Evolutionary conservation across 805 yeast genomes (phyloP).

Genomic region (Zygosaccharomyces bisporus): DNA sequence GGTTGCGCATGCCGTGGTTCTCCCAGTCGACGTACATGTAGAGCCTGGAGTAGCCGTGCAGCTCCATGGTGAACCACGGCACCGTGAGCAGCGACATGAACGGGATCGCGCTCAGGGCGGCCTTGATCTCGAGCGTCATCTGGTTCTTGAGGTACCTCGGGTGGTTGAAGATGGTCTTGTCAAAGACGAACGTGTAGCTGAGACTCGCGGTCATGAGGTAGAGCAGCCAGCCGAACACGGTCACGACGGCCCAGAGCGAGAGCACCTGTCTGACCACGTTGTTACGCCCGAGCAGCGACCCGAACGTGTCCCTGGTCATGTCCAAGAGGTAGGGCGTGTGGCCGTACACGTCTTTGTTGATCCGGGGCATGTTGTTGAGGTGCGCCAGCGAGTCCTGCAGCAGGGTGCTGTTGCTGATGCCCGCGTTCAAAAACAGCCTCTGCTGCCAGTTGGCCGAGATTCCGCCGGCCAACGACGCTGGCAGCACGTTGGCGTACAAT

Average conservation of each 20-base stretch:
- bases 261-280: constrained; percentile 67
- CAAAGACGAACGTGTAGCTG: constrained; percentile 78
- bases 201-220: constrained; percentile 71
- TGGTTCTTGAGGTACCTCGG: constrained; percentile 95
- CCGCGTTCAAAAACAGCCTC: constrained; percentile 23
- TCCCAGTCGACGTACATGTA: constrained; percentile 62
- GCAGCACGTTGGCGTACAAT: constrained; percentile 65
- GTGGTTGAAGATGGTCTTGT: constrained; percentile 86
- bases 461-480: constrained; percentile 46
- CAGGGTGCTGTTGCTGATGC: constrained; percentile 27
- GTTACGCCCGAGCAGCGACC: constrained; percentile 69
- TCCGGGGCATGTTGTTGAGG: constrained; percentile 18
- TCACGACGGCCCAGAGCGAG: constrained; percentile 63
- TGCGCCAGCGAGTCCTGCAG: constrained; percentile 19
- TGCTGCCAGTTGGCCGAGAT: constrained; percentile 31
- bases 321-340: constrained; percentile 56
- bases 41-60: constrained; percentile 76
- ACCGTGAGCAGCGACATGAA: constrained; percentile 79
- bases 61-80: constrained; percentile 85
- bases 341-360: constrained; percentile 51
- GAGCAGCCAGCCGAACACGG: constrained; percentile 81
- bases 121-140: constrained; percentile 74
- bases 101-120: constrained; percentile 81
- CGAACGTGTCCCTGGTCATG: constrained; percentile 52
- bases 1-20: constrained; percentile 64